Evolutionary conservation across 495 filamentous ascomycete genomes (phyloP).

Genomic region (Trypethelium eluteriae): DNA sequence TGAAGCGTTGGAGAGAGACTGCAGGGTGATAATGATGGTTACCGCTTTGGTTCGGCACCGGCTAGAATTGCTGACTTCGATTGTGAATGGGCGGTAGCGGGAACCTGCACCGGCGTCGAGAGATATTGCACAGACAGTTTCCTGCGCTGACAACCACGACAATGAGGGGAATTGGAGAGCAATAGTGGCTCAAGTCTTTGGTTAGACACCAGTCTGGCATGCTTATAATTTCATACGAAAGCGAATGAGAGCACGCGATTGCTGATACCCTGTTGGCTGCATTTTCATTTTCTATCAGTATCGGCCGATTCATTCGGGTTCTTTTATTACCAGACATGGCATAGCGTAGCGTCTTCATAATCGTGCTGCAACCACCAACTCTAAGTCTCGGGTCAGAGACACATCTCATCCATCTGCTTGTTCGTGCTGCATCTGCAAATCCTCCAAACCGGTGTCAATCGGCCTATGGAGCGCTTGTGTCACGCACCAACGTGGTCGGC

Average conservation of each 20-base stretch:
- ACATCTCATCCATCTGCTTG: too few relatives aligned
- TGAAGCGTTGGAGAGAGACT: background rate
- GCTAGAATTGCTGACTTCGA: too few relatives aligned
- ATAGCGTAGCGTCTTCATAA: background rate
- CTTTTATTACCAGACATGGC: background rate
- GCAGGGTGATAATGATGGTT: background rate
- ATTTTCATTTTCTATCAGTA: background rate
- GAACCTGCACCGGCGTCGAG: background rate
- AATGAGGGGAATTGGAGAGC: background rate
- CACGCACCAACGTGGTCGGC: background rate
- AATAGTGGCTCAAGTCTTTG: background rate
- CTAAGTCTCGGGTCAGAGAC: too few relatives aligned
- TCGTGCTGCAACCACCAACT: background rate
- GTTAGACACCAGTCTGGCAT: background rate
- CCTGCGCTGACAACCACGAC: background rate
- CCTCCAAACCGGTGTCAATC: too few relatives aligned
- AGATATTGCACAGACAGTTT: background rate
- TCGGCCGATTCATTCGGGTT: background rate
- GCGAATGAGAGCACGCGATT: background rate
- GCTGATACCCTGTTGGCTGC: background rate
- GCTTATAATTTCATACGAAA: background rate
- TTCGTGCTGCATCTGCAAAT: too few relatives aligned
- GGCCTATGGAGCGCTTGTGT: background rate
- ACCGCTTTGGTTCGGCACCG: background rate
- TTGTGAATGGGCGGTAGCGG: background rate